These are phyloP conservation scores for Colletotrichum liaoningense DNA, from an alignment of 2,329 filamentous ascomycete species.

Conservation along the genomic window DNA sequence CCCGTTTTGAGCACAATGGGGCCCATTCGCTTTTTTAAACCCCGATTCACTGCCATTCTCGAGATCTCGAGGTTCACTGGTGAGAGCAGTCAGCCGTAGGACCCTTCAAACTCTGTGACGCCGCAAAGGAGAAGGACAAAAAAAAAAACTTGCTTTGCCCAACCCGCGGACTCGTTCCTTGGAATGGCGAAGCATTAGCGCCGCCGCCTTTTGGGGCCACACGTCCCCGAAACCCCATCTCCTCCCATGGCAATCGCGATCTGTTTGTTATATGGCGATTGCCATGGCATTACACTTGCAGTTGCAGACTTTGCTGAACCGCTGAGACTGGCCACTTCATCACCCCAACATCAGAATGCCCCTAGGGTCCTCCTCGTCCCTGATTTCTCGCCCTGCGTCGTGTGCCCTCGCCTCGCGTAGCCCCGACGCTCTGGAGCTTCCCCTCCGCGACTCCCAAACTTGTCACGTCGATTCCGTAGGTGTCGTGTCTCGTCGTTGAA, in stretches of 20 bases:
- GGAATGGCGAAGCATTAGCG: slow-evolving; percentile 18
- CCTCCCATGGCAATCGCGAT: background rate
- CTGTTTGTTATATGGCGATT: background rate
- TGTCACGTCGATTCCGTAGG: background rate
- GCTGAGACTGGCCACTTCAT: background rate
- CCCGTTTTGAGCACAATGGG: slow-evolving; percentile 3
- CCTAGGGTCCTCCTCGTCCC: background rate
- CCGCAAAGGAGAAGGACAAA: background rate
- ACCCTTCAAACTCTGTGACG: slow-evolving; percentile 28
- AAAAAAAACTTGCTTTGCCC: slow-evolving; percentile 5
- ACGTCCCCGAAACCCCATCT: background rate
- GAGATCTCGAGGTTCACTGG: slow-evolving; percentile 23
- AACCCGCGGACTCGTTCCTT: slow-evolving; percentile 7
- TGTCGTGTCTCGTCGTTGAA: background rate
- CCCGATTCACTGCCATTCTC: slow-evolving; percentile 30
- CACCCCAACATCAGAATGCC: too few species aligned
- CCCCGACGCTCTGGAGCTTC: background rate
- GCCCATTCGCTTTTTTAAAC: background rate
- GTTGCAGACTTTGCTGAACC: background rate
- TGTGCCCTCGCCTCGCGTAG: background rate
- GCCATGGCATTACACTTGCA: background rate
- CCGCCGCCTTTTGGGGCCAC: background rate
- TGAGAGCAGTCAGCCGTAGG: slow-evolving; percentile 15
- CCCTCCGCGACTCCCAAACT: background rate
- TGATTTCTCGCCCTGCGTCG: background rate